These are phyloP conservation scores for Monosporascus sp. DNA, from an alignment of 2,329 filamentous ascomycete species.

Conservation along the genomic window DNA sequence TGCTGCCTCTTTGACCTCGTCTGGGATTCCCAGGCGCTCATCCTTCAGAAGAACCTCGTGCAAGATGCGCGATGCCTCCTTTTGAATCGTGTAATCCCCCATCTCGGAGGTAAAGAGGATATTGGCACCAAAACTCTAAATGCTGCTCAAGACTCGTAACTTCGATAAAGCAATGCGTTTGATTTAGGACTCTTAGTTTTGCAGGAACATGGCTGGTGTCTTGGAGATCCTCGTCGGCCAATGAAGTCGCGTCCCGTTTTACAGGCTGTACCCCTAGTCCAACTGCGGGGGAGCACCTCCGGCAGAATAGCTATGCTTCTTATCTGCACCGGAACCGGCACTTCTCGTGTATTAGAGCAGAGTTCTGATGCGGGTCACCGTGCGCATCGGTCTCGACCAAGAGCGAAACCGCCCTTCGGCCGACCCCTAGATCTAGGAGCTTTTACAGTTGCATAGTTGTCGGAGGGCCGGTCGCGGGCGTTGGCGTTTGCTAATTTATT, in stretches of 20 bases:
- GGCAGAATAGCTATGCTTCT: neutral
- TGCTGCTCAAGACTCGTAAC: too few species aligned
- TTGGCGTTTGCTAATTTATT: too few species aligned
- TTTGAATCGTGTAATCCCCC: slow-evolving; percentile 21
- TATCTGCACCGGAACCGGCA: neutral
- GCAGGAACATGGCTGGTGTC: too few species aligned
- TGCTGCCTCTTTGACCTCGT: slow-evolving; percentile 15
- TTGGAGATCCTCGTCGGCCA: neutral
- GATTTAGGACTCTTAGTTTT: too few species aligned
- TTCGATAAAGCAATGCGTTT: too few species aligned
- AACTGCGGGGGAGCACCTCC: neutral
- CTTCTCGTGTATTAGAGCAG: neutral
- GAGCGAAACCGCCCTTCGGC: too few species aligned
- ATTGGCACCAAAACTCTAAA: too few species aligned
- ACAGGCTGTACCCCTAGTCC: neutral
- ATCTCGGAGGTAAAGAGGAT: neutral
- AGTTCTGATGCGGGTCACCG: neutral
- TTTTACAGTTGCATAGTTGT: too few species aligned
- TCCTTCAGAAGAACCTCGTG: slow-evolving; percentile 19
- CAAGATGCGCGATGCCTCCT: slow-evolving; percentile 25
- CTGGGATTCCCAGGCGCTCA: slow-evolving; percentile 19
- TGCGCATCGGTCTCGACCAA: neutral
- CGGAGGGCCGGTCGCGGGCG: too few species aligned
- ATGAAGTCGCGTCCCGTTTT: neutral
- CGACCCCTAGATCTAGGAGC: too few species aligned